Conservation (phyloP, 73 alveolate species). For the Uronychia binucleata region DNA sequence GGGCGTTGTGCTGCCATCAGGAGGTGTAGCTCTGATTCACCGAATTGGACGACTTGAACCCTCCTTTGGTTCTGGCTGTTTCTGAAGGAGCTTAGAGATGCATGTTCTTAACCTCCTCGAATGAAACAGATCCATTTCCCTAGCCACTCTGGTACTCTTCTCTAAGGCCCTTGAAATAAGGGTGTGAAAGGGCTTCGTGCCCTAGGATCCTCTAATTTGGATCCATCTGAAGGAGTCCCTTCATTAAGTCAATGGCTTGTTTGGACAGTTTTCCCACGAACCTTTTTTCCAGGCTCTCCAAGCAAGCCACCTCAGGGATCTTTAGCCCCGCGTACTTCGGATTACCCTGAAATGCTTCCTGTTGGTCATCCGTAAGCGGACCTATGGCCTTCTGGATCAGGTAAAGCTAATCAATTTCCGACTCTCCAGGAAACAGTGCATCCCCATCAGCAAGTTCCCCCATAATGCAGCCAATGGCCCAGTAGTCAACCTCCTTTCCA, state of each 20-base stretch:
- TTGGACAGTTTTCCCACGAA: conserved; percentile 80
- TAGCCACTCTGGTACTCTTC: too few relatives aligned
- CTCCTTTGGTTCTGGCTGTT: background rate
- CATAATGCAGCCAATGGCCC: conserved; percentile 73
- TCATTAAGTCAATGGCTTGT: conserved; percentile 76
- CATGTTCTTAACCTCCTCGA: conserved; percentile 56
- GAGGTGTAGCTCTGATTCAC: background rate
- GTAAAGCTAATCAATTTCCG: conserved; percentile 66
- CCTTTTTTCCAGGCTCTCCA: conserved; percentile 90
- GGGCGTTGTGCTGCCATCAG: background rate
- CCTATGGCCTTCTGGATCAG: conserved; percentile 47
- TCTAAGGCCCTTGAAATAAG: conserved; percentile 82
- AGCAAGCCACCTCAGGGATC: conserved; percentile 45
- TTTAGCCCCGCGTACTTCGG: background rate
- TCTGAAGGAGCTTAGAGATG: background rate
- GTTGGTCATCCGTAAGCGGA: background rate
- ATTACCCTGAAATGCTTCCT: background rate
- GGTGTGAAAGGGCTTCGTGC: background rate
- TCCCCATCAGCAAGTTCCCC: conserved; percentile 68
- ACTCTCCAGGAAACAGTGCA: conserved; percentile 67
- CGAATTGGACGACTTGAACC: background rate
- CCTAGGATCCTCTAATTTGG: conserved; percentile 74
- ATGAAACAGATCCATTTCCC: too few relatives aligned
- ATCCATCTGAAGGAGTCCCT: conserved; percentile 75
- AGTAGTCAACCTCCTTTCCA: conserved; percentile 60